phyloP scores from a whole-genome alignment of 345 rosid species.

The Citrus unshiu region DNA sequence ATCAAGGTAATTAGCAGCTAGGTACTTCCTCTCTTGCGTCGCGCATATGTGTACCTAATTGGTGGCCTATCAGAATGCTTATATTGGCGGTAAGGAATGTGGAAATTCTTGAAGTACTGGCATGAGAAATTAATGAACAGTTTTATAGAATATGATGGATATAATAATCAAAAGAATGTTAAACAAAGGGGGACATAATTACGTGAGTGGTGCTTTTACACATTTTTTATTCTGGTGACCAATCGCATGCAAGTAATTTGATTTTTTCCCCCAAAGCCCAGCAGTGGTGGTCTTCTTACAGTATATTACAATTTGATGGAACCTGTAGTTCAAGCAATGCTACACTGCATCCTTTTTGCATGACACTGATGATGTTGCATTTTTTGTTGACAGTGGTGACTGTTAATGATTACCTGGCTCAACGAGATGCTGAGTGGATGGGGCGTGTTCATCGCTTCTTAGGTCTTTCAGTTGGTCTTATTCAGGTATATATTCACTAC shows the following conservation, averaged over 20 bases:
- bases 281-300: background rate
- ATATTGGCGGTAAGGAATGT: background rate
- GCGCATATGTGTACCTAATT: no score
- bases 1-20: no score
- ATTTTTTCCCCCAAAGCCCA: background rate
- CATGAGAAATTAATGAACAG: background rate
- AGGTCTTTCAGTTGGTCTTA: conserved; percentile 95
- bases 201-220: background rate
- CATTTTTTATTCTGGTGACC: background rate
- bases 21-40: no score
- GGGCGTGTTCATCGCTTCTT: conserved; percentile 91
- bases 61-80: background rate
- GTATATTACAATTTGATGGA: background rate
- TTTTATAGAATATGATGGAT: background rate
- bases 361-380: conserved; percentile 15
- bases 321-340: background rate
- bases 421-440: conserved; percentile 99
- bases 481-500: conserved; percentile 53
- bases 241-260: background rate
- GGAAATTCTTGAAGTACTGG: background rate
- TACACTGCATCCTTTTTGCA: background rate
- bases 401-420: conserved; percentile 94
- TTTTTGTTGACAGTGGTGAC: conserved; percentile 72
- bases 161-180: background rate
- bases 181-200: background rate